A percentile compares a stretch with the other conserved stretches of the same genome.
These are phyloP conservation scores for Parathielavia appendiculata DNA, from an alignment of 495 filamentous ascomycete species.

Conservation along the genomic window DNA sequence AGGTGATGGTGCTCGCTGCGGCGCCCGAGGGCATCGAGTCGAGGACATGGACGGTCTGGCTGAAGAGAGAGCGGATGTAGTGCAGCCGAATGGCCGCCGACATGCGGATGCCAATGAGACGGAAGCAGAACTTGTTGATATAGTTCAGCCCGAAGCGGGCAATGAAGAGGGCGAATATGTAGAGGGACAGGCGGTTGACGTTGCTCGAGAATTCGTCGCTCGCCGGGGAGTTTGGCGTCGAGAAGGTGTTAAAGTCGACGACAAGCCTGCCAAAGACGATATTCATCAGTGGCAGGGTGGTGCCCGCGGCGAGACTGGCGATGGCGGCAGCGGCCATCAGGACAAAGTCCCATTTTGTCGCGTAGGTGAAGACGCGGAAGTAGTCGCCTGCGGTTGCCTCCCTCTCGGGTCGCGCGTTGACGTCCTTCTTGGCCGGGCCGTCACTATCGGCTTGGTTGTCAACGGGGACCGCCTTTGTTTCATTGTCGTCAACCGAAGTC, in stretches of 20 bases:
- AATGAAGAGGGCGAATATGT: slow-evolving; percentile 41
- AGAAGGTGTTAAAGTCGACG: slow-evolving; percentile 28
- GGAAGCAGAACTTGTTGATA: slow-evolving; percentile 47
- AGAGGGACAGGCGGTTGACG: slow-evolving; percentile 29
- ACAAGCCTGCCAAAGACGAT: slow-evolving; percentile 35
- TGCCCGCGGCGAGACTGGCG: slow-evolving; percentile 32
- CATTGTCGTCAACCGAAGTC: background rate
- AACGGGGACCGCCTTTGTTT: background rate
- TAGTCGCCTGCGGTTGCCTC: slow-evolving; percentile 42
- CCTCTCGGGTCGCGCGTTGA: slow-evolving; percentile 37
- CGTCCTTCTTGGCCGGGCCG: slow-evolving; percentile 20
- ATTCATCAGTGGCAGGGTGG: slow-evolving; percentile 38
- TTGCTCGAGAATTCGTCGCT: slow-evolving; percentile 16
- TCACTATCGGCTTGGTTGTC: background rate
- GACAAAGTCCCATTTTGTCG: slow-evolving; percentile 38
- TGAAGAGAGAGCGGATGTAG: slow-evolving; percentile 50
- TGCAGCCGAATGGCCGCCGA: slow-evolving; percentile 49
- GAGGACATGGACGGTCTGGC: slow-evolving; percentile 51
- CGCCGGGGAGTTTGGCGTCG: slow-evolving; percentile 4
- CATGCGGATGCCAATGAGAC: slow-evolving; percentile 48
- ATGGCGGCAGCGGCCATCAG: slow-evolving; percentile 34
- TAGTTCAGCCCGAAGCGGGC: slow-evolving; percentile 43
- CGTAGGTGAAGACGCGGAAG: slow-evolving; percentile 43
- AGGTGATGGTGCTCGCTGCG: slow-evolving; percentile 54
- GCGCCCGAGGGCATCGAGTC: slow-evolving; percentile 52